These are phyloP conservation scores for Mycosphaerella sp. DNA, from an alignment of 2,329 filamentous ascomycete genomes.

Conservation along the genomic window DNA sequence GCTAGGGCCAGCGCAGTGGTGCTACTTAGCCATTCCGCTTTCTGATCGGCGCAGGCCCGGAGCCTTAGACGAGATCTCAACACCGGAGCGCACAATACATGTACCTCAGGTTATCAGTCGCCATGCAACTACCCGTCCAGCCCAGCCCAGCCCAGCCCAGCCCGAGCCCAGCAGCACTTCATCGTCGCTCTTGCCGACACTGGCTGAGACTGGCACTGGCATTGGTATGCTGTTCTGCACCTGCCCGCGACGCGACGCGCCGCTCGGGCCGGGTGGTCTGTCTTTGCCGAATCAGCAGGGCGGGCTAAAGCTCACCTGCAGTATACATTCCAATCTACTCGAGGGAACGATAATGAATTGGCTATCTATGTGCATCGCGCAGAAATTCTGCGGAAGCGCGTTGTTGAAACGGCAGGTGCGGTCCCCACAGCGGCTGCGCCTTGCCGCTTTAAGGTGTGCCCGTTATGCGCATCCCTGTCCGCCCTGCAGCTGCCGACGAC, in stretches of 20 bases:
- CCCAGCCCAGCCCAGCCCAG: no score
- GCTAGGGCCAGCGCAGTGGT: neutral
- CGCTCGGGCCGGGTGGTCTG: neutral
- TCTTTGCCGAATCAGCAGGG: neutral
- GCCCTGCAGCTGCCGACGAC: neutral
- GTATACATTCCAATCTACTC: constrained; percentile 13
- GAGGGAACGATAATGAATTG: constrained; percentile 8
- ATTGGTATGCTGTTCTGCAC: neutral
- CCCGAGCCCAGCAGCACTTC: no score
- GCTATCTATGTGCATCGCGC: constrained; percentile 12
- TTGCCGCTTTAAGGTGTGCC: constrained; percentile 3
- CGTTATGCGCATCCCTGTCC: neutral
- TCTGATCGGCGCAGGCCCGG: neutral
- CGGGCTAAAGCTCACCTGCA: neutral
- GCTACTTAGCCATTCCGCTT: neutral
- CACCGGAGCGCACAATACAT: neutral
- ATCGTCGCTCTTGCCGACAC: neutral
- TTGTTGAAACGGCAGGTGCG: constrained; percentile 13
- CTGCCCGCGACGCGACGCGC: neutral
- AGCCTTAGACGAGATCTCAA: no score
- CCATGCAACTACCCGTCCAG: no score
- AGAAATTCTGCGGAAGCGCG: constrained; percentile 4
- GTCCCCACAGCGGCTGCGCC: constrained; percentile 10
- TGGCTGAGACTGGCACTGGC: neutral
- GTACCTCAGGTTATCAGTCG: no score